phyloP scores from a whole-genome alignment of 306 rosid genomes.

The Arachis hypogaea region DNA sequence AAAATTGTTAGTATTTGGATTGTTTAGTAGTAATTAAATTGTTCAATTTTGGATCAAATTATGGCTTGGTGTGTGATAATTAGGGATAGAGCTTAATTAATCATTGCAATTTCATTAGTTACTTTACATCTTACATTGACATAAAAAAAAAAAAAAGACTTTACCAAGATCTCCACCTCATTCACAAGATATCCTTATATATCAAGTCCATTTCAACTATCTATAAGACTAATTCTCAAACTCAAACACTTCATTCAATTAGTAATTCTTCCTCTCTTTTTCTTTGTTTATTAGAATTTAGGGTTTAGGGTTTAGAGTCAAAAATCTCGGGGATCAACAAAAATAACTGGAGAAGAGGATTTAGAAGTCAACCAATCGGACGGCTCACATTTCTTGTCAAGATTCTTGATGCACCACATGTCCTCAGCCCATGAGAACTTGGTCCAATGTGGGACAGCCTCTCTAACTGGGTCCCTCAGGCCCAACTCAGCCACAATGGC shows the following conservation, averaged over 20 bases:
- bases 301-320: constrained; percentile 34
- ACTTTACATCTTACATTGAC: constrained; percentile 32
- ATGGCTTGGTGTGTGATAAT: neutral
- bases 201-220: neutral
- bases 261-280: too few relatives aligned
- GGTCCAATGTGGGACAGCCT: constrained; percentile 82
- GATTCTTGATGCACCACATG: constrained; percentile 83
- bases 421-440: constrained; percentile 83
- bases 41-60: neutral
- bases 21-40: neutral
- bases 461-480: constrained; percentile 77
- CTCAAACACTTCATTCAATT: too few relatives aligned
- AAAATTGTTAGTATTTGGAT: neutral
- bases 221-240: neutral
- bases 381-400: constrained; percentile 44
- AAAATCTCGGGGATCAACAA: constrained; percentile 89
- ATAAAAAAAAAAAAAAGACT: neutral
- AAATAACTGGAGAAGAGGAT: constrained; percentile 59
- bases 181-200: too few relatives aligned
- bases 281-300: too few relatives aligned
- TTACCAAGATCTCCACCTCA: constrained; percentile 12
- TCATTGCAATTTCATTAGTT: constrained; percentile 20
- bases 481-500: constrained; percentile 83
- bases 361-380: constrained; percentile 50
- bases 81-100: neutral